Base-by-base conservation (phyloP, 208 protist species). In the Leishmania guyanensis region DNA sequence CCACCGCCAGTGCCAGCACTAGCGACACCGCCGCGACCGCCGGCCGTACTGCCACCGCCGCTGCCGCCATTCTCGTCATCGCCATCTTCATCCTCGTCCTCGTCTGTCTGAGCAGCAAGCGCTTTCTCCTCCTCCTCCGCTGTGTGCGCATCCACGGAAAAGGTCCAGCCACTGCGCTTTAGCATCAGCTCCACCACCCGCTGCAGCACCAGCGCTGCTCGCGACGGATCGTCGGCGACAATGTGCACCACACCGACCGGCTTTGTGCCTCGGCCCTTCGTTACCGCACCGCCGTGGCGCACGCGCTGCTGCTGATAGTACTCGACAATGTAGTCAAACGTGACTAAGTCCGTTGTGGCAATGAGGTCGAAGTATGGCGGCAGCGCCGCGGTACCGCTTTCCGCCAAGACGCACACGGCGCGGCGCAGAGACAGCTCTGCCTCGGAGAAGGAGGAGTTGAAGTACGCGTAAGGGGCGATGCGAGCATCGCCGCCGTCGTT, bases 301-400 rank as follows among this genome's bases (percentile, higher is more conserved):
- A 81, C 74, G 62, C 80, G 87, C 78, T 78, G 81, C 62, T 85
- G 81, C 73, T 90, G 77, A 71, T 97, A 97, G 81, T 94, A 94
- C 39, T 92, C 84, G 9, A 93, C 48, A 43, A 97, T 75, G 66
- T 91, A 91, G 65, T 95, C 91, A 79, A 91, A 95, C 53, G 92
- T 88, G n/a, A 86, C 82, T 64, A 90, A 77, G 84, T 97, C 92
- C 0, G 92, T 88, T 1, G 93, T 91, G 48, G 88, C 87, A 74
- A 97, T 89, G 56, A 95, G 85, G 76, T 94, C 90, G 85, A 94
- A 95, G 79, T 97, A 97, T 26, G 71, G 83, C 48, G 69, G 70
- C 33, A 64, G 68, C 48, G 72, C 74, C 29, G 64, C 29, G 5
- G 81, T 26, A 33, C 26, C 62, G 43, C 75, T 48, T 17, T 73